A percentile compares a stretch with the other conserved stretches of the same genome.
These are phyloP conservation scores for Rhizophora apiculata DNA, from an alignment of 345 rosid species.

Conservation along the genomic window DNA sequence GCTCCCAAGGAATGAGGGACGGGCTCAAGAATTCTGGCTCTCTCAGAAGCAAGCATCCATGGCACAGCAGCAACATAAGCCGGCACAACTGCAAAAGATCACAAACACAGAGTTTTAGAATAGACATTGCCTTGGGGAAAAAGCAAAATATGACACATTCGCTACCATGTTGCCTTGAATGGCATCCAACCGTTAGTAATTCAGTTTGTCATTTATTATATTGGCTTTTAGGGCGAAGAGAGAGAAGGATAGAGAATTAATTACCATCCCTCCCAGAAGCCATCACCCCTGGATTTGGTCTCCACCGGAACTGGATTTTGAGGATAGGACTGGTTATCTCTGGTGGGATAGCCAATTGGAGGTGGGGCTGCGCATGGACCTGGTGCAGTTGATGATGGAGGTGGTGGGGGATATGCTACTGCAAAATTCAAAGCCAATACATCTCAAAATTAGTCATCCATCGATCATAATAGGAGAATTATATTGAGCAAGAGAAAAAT, in stretches of 20 bases:
- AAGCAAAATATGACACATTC: no score
- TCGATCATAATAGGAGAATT: no score
- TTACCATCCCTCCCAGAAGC: conserved; percentile 80
- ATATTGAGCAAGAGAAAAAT: no score
- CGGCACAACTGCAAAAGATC: conserved; percentile 52
- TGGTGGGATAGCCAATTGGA: conserved; percentile 52
- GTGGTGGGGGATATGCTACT: conserved; percentile 8
- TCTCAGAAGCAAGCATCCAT: conserved; percentile 57
- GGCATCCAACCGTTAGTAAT: no score
- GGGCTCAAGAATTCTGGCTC: neutral
- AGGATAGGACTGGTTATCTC: conserved; percentile 22
- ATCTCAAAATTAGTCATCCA: no score
- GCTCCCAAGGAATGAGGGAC: no score
- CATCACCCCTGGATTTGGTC: conserved; percentile 65
- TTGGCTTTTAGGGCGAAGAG: neutral
- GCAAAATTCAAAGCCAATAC: neutral
- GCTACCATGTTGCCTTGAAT: no score
- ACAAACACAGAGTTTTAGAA: conserved; percentile 1
- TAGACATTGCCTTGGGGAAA: neutral
- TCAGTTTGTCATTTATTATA: neutral
- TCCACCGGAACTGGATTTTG: conserved; percentile 29
- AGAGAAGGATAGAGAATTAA: neutral
- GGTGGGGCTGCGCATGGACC: conserved; percentile 37
- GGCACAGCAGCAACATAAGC: conserved; percentile 69
- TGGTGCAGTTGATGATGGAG: neutral